phyloP scores from a whole-genome alignment of 352 stramenopile genomes.

The Globisporangium paroecandrum region DNA sequence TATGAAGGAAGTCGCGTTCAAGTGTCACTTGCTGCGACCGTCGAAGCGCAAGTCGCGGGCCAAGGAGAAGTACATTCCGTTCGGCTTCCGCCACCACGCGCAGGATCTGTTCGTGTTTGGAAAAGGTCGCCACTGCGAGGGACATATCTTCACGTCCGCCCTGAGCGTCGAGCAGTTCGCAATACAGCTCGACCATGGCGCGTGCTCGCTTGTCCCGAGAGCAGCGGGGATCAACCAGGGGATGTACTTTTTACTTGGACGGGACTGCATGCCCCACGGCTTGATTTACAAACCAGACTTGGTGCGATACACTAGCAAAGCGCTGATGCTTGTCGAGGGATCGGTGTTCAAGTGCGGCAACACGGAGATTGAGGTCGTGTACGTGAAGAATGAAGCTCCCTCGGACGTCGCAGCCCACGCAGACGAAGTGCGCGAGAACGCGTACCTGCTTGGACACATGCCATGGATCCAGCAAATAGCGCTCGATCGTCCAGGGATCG shows the following conservation, averaged over 20 bases:
- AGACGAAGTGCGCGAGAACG: conserved; percentile 45
- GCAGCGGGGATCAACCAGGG: conserved; percentile 61
- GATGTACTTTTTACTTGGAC: conserved; percentile 67
- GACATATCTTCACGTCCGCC: conserved; percentile 51
- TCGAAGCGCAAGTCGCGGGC: conserved; percentile 59
- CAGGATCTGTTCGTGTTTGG: conserved; percentile 48
- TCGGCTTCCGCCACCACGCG: conserved; percentile 48
- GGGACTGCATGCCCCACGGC: conserved; percentile 41
- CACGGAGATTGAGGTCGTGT: conserved; percentile 61
- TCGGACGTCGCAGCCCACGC: conserved; percentile 15
- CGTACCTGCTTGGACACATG: conserved; percentile 39
- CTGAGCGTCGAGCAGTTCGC: conserved; percentile 64
- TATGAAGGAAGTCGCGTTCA: conserved; percentile 63
- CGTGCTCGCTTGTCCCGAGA: conserved; percentile 53
- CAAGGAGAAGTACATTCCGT: conserved; percentile 43
- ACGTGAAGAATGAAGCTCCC: conserved; percentile 33
- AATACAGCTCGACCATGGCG: conserved; percentile 56
- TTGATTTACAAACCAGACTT: conserved; percentile 32
- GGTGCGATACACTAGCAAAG: conserved; percentile 64
- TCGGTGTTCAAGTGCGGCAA: conserved; percentile 62
- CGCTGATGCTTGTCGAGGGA: conserved; percentile 63
- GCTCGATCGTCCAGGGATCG: conserved; percentile 37
- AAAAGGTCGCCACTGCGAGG: conserved; percentile 54
- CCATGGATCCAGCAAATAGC: conserved; percentile 63
- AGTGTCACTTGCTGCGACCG: conserved; percentile 54